Percentiles rank a stretch among this genome's conserved stretches.
phyloP scores from a whole-genome alignment of 148 eudicot species.

The Euryodendron excelsum region DNA sequence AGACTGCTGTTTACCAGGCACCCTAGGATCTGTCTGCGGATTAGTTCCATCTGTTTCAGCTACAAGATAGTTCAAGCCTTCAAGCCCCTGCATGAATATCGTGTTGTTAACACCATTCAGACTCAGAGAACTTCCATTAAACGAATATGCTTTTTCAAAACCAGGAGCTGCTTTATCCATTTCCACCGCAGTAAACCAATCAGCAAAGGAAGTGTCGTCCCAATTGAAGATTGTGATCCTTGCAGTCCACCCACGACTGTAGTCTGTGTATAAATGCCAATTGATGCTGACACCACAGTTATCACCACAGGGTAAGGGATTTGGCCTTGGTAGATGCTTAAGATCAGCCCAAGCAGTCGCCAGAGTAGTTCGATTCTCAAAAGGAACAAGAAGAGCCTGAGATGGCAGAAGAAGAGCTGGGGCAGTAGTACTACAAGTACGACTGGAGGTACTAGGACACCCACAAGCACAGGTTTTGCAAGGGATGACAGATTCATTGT shows the following conservation, averaged over 20 bases:
- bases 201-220: conserved; percentile 44
- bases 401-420: conserved; percentile 87
- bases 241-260: conserved; percentile 61
- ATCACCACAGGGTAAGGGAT: conserved; percentile 78
- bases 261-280: conserved; percentile 70
- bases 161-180: conserved; percentile 56
- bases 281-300: conserved; percentile 91
- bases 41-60: conserved; percentile 53
- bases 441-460: conserved; percentile 33
- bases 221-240: conserved; percentile 71
- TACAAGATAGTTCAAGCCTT: conserved; percentile 65
- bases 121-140: conserved; percentile 42
- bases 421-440: conserved; percentile 50
- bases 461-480: conserved; percentile 76
- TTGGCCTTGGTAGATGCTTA: conserved; percentile 56
- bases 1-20: conserved; percentile 78
- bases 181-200: conserved; percentile 63
- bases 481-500: conserved; percentile 49
- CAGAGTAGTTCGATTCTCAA: conserved; percentile 66
- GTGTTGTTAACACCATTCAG: conserved; percentile 40
- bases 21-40: conserved; percentile 46
- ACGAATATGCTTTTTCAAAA: conserved; percentile 73
- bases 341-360: conserved; percentile 71
- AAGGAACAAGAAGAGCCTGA: conserved; percentile 81
- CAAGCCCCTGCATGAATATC: conserved; percentile 58